phyloP scores from a whole-genome alignment of 2,329 filamentous ascomycete genomes.

The Zasmidium citrigriseum region DNA sequence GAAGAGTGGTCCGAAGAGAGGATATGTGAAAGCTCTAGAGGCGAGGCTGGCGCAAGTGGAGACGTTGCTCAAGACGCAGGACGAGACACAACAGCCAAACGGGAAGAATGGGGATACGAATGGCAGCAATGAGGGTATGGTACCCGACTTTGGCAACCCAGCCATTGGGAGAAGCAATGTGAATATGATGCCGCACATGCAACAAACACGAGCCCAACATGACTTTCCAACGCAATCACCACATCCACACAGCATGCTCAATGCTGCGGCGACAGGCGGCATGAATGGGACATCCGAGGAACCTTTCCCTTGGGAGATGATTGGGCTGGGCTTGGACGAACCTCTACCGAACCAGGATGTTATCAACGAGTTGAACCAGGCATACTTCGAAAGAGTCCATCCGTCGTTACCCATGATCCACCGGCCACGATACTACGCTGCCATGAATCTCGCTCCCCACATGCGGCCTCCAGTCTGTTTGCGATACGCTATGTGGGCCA shows the following conservation, averaged over 20 bases:
- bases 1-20: slow-evolving; percentile 92
- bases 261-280: slow-evolving; percentile 9
- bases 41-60: slow-evolving; percentile 86
- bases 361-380: slow-evolving; percentile 81
- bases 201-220: slow-evolving; percentile 8
- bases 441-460: slow-evolving; percentile 84
- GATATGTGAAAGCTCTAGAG: slow-evolving; percentile 92
- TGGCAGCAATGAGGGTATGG: slow-evolving; percentile 8
- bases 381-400: slow-evolving; percentile 91
- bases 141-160: slow-evolving; percentile 24
- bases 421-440: slow-evolving; percentile 79
- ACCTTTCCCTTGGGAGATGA: slow-evolving; percentile 78
- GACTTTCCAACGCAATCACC: slow-evolving; percentile 11
- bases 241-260: slow-evolving; percentile 8
- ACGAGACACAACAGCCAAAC: slow-evolving; percentile 22
- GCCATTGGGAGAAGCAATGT: slow-evolving; percentile 13
- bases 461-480: slow-evolving; percentile 84
- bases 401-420: slow-evolving; percentile 87
- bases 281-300: slow-evolving; percentile 25
- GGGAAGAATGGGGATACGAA: not conserved
- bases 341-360: slow-evolving; percentile 75
- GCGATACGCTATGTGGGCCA: slow-evolving; percentile 94
- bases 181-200: slow-evolving; percentile 14
- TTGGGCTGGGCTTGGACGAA: slow-evolving; percentile 79
- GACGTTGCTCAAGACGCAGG: slow-evolving; percentile 78